Base-by-base conservation (phyloP, 2,329 filamentous ascomycete genomes). In the Sphaerostilbella broomeana region DNA sequence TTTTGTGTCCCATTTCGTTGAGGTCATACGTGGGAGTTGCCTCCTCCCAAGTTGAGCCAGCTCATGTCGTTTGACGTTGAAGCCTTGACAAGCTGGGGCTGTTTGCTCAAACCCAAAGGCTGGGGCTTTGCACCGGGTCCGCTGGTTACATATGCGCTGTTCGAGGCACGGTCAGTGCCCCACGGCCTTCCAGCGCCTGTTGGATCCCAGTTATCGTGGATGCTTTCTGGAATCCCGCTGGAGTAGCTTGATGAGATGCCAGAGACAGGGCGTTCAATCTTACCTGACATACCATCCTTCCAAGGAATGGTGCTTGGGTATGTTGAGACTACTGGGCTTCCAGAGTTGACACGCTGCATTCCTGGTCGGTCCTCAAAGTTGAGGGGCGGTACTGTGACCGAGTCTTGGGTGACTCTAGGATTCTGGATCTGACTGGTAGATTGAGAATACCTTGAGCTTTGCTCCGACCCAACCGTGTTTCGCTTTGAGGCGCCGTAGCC, bases 31-130 rank as follows among this genome's bases (percentile, higher is more conserved):
- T 52, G 56, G 28, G 53, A 47, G 25, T 58, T 55, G n/a, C n/a
- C n/a, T 25, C 73, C 73, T 32, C 78, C 79, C 13, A 88, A 68
- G 54, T 88, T 87, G 47, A 89, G 63, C 84, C 84, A 89, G 61
- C 81, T 86, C 81, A 88, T 85, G 58, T 88, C 84, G 35, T 71
- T 72, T 10, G 72, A 70, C 6, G 65, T 66, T 18, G 68, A 58
- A 33, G 73, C 67, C 60, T 64, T 69, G 16, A 64, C 59, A 20
- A 75, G 63, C 50, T 73, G 72, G 13, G 70, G 70, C 48, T 73
- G 70, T 36, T 59, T 61, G 54, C 65, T 72, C 42, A 70, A 56
- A 29, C 60, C 61, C 6, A 56, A 52, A 26, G 56, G 51, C 13
- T 57, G 51, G n/a, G 57, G 51, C 21, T 55, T 50, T 10, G 51